Evolutionary conservation across 768 basidiomycete genomes (phyloP).

Genomic region (Hygrophorus pudorinus): DNA sequence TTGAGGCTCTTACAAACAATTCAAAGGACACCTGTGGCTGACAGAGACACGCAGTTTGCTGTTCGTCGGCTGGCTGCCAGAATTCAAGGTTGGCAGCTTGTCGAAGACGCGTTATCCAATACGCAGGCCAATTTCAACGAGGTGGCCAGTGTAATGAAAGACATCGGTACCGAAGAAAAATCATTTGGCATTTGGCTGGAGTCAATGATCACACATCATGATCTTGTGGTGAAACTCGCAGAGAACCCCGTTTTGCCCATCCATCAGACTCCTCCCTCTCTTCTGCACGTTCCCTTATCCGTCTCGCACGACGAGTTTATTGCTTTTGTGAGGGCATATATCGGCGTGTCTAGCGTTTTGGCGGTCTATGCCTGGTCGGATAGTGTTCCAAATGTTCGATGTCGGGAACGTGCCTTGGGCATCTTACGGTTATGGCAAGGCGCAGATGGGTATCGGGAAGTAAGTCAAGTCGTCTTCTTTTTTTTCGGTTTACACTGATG

Average conservation of each 20-base stretch:
- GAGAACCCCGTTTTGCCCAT: slow-evolving; percentile 28
- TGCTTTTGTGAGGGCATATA: slow-evolving; percentile 50
- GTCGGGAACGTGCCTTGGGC: slow-evolving; percentile 54
- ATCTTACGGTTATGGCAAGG: slow-evolving; percentile 59
- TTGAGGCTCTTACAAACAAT: slow-evolving; percentile 29
- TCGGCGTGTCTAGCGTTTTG: slow-evolving; percentile 59
- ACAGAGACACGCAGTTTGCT: slow-evolving; percentile 32
- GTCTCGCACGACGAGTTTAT: slow-evolving; percentile 50
- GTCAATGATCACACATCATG: slow-evolving; percentile 51
- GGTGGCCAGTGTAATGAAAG: slow-evolving; percentile 44
- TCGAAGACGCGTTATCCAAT: slow-evolving; percentile 54
- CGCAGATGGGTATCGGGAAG: slow-evolving; percentile 65
- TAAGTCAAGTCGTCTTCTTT: slow-evolving; percentile 20
- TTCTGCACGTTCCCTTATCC: slow-evolving; percentile 25
- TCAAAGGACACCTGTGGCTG: slow-evolving; percentile 25
- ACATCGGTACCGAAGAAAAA: slow-evolving; percentile 54
- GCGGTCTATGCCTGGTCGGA: slow-evolving; percentile 77
- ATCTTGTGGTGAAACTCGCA: slow-evolving; percentile 36
- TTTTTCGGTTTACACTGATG: not conserved
- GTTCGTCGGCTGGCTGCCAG: slow-evolving; percentile 39
- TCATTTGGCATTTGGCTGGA: slow-evolving; percentile 67
- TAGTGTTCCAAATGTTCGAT: slow-evolving; percentile 54
- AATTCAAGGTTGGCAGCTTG: slow-evolving; percentile 45
- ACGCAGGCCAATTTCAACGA: slow-evolving; percentile 38
- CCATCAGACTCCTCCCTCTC: slow-evolving; percentile 26